Percentiles rank a stretch among this genome's conserved stretches.
Conservation (phyloP, 768 basidiomycete genomes). For the Crassisporium funariophilum region DNA sequence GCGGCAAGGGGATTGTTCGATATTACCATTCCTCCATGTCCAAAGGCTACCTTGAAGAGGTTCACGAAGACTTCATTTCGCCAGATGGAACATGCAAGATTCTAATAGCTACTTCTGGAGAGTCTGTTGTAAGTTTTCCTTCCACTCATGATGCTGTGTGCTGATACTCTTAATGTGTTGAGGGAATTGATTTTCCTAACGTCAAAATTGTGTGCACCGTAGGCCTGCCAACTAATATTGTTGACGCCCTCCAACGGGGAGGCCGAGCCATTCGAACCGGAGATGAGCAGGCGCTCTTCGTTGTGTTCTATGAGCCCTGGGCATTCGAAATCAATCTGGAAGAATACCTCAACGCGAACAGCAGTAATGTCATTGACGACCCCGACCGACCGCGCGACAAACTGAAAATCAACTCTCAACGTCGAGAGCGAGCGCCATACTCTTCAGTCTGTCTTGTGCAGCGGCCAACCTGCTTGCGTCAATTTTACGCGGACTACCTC, state of each 20-base stretch:
- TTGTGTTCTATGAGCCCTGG: constrained; percentile 19
- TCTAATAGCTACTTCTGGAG: constrained; percentile 7
- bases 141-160: neutral
- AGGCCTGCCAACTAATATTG: constrained; percentile 14
- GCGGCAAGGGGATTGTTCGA: neutral
- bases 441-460: constrained; percentile 4
- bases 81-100: constrained; percentile 4
- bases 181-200: constrained; percentile 26
- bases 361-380: neutral
- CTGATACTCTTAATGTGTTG: neutral
- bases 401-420: constrained; percentile 2
- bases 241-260: constrained; percentile 19
- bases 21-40: constrained; percentile 14
- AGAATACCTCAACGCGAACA: constrained; percentile 1
- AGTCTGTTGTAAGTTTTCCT: constrained; percentile 9
- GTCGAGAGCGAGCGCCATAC: constrained; percentile 8
- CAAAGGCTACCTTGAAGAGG: constrained; percentile 5
- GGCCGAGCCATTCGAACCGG: constrained; percentile 15
- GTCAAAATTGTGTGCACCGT: constrained; percentile 22
- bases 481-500: constrained; percentile 16
- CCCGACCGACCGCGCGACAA: constrained; percentile 14
- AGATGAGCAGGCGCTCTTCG: constrained; percentile 10
- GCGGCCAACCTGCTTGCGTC: constrained; percentile 2
- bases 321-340: constrained; percentile 1
- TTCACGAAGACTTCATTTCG: neutral